Percentiles rank a stretch among this genome's conserved stretches.
Evolutionary conservation across 148 eudicot genomes (phyloP).

Genomic region (Bassia scoparia): DNA sequence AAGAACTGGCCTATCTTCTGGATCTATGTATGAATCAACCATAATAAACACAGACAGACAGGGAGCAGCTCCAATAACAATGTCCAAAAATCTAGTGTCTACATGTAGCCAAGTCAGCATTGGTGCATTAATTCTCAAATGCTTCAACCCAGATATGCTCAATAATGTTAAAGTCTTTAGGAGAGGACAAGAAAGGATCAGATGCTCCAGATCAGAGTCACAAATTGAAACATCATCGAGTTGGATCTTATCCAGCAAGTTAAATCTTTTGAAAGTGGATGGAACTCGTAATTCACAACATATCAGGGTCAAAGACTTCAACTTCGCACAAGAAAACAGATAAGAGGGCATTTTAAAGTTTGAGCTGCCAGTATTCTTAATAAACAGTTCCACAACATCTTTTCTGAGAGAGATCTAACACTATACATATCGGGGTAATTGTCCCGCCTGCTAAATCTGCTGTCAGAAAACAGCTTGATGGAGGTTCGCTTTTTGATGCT

Average conservation of each 20-base stretch:
- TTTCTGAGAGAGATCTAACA: conserved; percentile 4
- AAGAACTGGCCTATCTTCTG: neutral
- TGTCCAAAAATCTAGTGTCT: neutral
- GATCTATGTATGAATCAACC: neutral
- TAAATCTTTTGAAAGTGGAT: neutral
- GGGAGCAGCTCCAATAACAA: neutral
- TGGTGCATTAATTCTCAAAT: conserved; percentile 6
- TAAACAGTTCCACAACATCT: neutral
- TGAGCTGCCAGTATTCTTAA: neutral
- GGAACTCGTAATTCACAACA: conserved; percentile 7
- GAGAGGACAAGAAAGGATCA: conserved; percentile 3
- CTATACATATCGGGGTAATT: conserved; percentile 13
- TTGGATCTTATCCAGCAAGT: neutral
- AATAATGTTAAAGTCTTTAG: conserved; percentile 1
- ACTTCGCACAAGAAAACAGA: neutral
- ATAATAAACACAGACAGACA: neutral
- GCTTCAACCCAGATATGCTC: neutral
- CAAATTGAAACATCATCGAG: conserved; percentile 1
- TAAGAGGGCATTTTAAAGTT: neutral
- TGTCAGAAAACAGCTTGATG: conserved; percentile 13
- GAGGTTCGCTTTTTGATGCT: neutral
- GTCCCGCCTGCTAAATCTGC: neutral
- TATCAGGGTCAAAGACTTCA: neutral
- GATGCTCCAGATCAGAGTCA: conserved; percentile 7
- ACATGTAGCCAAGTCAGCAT: neutral